A percentile compares a stretch with the other conserved stretches of the same genome.
phyloP scores from a whole-genome alignment of 768 basidiomycete species.

The Hericium erinaceus region DNA sequence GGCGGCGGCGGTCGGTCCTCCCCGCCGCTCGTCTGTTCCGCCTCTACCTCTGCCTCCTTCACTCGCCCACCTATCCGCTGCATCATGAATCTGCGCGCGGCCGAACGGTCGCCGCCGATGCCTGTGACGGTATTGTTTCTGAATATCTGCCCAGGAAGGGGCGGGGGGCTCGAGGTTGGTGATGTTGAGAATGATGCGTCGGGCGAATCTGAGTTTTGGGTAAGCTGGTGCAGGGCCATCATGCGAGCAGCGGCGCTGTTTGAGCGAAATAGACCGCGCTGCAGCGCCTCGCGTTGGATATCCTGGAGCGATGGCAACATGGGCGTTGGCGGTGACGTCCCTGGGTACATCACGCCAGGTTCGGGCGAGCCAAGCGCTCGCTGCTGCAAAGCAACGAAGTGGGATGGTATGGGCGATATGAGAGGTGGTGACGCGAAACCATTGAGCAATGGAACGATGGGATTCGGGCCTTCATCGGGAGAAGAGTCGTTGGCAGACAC shows the following conservation, averaged over 20 bases:
- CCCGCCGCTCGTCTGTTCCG: slow-evolving; percentile 49
- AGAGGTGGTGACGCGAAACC: slow-evolving; percentile 24
- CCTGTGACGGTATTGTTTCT: slow-evolving; percentile 81
- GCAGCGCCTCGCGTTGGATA: slow-evolving; percentile 39
- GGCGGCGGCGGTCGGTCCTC: slow-evolving; percentile 23
- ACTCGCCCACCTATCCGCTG: slow-evolving; percentile 48
- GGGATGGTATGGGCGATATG: slow-evolving; percentile 49
- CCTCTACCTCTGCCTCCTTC: slow-evolving; percentile 56
- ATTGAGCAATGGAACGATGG: slow-evolving; percentile 16
- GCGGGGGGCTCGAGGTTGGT: slow-evolving; percentile 31
- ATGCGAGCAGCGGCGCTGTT: slow-evolving; percentile 80
- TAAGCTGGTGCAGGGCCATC: slow-evolving; percentile 79
- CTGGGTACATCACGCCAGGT: slow-evolving; percentile 51
- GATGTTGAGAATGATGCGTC: slow-evolving; percentile 36
- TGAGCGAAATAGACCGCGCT: slow-evolving; percentile 67
- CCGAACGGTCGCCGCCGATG: slow-evolving; percentile 69
- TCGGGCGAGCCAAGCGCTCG: slow-evolving; percentile 31
- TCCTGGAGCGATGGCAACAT: slow-evolving; percentile 70
- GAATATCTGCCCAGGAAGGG: slow-evolving; percentile 31
- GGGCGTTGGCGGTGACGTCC: slow-evolving; percentile 57
- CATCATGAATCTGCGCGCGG: slow-evolving; percentile 61
- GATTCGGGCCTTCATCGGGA: slow-evolving; percentile 34
- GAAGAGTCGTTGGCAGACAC: slow-evolving; percentile 57
- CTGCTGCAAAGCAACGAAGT: slow-evolving; percentile 25
- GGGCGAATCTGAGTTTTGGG: slow-evolving; percentile 60